Evolutionary conservation across 139 green algal genomes (phyloP).

Genomic region (Chlorella sorokiniana): DNA sequence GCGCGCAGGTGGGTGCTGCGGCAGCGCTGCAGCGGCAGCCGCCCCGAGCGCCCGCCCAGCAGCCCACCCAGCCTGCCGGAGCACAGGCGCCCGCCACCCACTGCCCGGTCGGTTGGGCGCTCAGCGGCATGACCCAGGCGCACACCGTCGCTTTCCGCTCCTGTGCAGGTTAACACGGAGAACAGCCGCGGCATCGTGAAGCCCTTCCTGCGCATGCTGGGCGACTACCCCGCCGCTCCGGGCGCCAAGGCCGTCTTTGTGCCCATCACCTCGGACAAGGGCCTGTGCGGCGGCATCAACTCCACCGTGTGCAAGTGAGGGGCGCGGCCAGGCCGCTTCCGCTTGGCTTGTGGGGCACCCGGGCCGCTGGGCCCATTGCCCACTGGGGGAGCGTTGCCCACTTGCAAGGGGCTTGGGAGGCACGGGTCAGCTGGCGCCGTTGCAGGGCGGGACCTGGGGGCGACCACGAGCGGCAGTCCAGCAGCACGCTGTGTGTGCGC

Average conservation of each 20-base stretch:
- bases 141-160: background rate
- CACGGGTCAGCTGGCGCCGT: no score
- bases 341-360: background rate
- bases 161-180: slow-evolving; percentile 68
- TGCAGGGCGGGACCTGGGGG: no score
- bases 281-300: slow-evolving; percentile 99
- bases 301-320: slow-evolving; percentile 85
- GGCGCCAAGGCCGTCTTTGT: slow-evolving; percentile 79
- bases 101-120: no score
- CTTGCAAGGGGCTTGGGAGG: no score
- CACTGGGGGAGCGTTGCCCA: no score
- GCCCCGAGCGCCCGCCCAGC: no score
- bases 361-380: no score
- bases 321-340: background rate
- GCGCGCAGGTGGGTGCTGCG: slow-evolving; percentile 66
- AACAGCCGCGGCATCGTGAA: slow-evolving; percentile 83
- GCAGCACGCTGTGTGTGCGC: no score
- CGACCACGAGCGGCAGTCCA: no score
- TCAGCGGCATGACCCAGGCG: no score
- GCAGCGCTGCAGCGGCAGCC: background rate
- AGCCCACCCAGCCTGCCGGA: background rate
- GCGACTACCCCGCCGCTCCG: slow-evolving; percentile 79
- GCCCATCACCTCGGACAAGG: slow-evolving; percentile 90
- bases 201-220: slow-evolving; percentile 89
- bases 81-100: no score